Conservation (phyloP, 106 monocot species). For the Dendrobium catenatum region DNA sequence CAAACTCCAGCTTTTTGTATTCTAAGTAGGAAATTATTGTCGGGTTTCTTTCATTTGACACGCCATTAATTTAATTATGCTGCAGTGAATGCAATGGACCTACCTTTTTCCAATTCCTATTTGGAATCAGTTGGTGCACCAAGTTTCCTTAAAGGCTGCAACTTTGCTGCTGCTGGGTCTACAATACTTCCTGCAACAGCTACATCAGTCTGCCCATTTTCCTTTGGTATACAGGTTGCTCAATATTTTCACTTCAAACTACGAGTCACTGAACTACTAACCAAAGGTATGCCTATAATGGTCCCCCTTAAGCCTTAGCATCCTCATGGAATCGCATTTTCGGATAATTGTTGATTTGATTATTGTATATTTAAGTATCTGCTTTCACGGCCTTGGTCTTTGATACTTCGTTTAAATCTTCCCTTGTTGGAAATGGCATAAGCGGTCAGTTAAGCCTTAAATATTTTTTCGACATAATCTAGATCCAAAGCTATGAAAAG, state of each 20-base stretch:
- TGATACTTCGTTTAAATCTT: no score
- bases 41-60: background rate
- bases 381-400: no score
- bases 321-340: background rate
- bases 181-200: conserved; percentile 69
- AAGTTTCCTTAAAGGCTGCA: conserved; percentile 58
- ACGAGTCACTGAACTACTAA: conserved; percentile 59
- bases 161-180: conserved; percentile 79
- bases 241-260: conserved; percentile 72
- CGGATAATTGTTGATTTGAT: background rate
- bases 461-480: no score
- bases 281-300: conserved; percentile 31
- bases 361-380: background rate
- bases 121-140: conserved; percentile 73
- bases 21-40: no score
- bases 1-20: no score
- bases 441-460: no score
- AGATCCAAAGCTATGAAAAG: no score
- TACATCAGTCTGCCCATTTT: conserved; percentile 75
- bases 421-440: no score
- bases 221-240: conserved; percentile 71
- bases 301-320: background rate
- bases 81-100: conserved; percentile 75
- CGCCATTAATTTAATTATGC: conserved; percentile 6
- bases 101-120: conserved; percentile 70